Conservation (phyloP, 139 green algal genomes). For the Micractinium conductrix region DNA sequence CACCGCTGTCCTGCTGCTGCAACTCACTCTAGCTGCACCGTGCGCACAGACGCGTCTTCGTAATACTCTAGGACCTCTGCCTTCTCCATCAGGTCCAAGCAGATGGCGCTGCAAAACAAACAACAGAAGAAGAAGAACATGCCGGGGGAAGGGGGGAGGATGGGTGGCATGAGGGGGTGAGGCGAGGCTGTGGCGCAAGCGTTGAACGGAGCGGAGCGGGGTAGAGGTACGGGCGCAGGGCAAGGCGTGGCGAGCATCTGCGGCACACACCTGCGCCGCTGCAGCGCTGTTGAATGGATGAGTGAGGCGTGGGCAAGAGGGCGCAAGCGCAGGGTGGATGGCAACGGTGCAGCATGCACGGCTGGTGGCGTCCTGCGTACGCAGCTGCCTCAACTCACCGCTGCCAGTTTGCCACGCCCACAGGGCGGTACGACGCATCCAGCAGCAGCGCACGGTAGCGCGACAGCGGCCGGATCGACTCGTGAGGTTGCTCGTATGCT, state of each 20-base stretch:
- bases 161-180: background rate
- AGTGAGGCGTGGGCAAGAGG: no score
- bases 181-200: no score
- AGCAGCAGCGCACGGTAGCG: constrained; percentile 63
- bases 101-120: constrained; percentile 50
- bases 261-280: no score
- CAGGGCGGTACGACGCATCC: constrained; percentile 65
- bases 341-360: background rate
- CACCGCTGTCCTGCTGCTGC: no score
- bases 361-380: no score
- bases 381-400: background rate
- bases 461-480: background rate
- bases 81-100: constrained; percentile 59
- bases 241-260: no score
- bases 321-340: no score
- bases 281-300: no score
- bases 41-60: constrained; percentile 26
- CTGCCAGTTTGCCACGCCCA: constrained; percentile 57
- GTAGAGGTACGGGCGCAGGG: no score
- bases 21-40: background rate
- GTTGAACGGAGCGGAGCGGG: no score
- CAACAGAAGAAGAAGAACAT: no score
- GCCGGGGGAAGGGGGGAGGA: no score
- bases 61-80: constrained; percentile 77
- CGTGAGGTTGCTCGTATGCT: background rate